These are phyloP conservation scores for Sporothrix dimorphospora DNA, from an alignment of 2,329 filamentous ascomycete genomes.

Conservation along the genomic window DNA sequence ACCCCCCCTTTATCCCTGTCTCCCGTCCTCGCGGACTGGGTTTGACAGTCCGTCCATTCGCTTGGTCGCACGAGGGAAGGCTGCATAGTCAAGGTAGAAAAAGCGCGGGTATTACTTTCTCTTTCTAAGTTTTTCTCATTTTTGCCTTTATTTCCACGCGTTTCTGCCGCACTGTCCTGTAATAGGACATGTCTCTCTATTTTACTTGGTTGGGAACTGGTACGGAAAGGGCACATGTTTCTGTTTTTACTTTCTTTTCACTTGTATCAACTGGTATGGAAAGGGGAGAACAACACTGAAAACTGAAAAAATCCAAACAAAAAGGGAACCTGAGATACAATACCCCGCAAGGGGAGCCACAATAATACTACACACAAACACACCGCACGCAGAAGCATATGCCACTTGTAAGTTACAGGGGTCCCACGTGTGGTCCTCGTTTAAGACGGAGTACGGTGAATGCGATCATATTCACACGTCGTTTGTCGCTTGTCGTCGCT, in stretches of 20 bases:
- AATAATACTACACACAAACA: neutral
- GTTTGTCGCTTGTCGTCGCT: neutral
- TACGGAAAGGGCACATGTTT: slow-evolving; percentile 2
- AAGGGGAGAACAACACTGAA: neutral
- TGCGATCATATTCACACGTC: neutral
- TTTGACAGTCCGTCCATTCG: slow-evolving; percentile 11
- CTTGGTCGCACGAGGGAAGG: neutral
- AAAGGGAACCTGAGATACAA: neutral
- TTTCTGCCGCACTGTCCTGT: neutral
- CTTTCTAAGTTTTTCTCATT: neutral
- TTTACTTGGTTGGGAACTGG: neutral
- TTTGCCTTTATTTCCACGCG: neutral
- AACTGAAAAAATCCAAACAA: slow-evolving; percentile 14
- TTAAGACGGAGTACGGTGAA: no score
- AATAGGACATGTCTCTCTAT: neutral
- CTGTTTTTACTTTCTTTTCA: neutral
- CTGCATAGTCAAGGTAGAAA: slow-evolving; percentile 14
- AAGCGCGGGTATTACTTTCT: slow-evolving; percentile 1
- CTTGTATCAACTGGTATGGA: neutral
- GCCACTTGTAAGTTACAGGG: neutral
- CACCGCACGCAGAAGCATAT: neutral
- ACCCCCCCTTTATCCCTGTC: neutral
- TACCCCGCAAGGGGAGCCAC: neutral
- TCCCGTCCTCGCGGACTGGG: slow-evolving; percentile 2
- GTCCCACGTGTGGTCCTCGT: neutral